Base-by-base conservation (phyloP, 2,329 filamentous ascomycete genomes). In the Colletotrichum eremochloae region DNA sequence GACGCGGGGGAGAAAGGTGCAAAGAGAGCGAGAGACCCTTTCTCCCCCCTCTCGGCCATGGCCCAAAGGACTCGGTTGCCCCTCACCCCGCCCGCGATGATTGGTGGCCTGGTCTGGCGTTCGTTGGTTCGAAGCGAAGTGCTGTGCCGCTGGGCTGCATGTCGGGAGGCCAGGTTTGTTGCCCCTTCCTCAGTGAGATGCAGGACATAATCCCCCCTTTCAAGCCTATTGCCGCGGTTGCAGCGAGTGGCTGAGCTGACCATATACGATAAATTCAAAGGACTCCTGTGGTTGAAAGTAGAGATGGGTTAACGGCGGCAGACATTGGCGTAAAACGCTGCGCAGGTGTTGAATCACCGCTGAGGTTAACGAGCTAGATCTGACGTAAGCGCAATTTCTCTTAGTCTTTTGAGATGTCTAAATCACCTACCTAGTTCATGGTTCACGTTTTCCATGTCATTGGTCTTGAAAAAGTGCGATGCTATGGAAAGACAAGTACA, bases 131-230 rank as follows among this genome's bases (percentile, higher is more conserved):
- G 20, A 31, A 20, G 33, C 36, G 56, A 18, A 24, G 8, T 55
- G 57, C 65, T 72, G 60, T 18, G 65, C 65, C 69, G 53, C 69
- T 33, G 69, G 66, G 65, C 65, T 60, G 69, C 69, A 69, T 60
- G 9, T 42, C 44, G 64, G 69, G 64, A 58, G 52, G 42, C 52
- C n/a, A 50, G 31, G 52, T n/a, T 29, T 29, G 24, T 15, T 29
- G 18, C 12, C 44, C 33, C 18, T 31, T 20, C n/a, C 46, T 50
- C 46, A 33, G 50, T 36, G 40, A 42, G 56, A 71, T 64, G 68
- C 56, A 67, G 24, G 33, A 33, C 52, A 57, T 68, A 38, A 18
- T 40, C 40, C 40, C 31, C 18, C 38, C 33, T 52, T 31, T 11
- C 29, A 42, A 18, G 44, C 50, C 33, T 56, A 24, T 38, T n/a